Conservation (phyloP, 208 protist genomes). For the Leishmania lainsoni region DNA sequence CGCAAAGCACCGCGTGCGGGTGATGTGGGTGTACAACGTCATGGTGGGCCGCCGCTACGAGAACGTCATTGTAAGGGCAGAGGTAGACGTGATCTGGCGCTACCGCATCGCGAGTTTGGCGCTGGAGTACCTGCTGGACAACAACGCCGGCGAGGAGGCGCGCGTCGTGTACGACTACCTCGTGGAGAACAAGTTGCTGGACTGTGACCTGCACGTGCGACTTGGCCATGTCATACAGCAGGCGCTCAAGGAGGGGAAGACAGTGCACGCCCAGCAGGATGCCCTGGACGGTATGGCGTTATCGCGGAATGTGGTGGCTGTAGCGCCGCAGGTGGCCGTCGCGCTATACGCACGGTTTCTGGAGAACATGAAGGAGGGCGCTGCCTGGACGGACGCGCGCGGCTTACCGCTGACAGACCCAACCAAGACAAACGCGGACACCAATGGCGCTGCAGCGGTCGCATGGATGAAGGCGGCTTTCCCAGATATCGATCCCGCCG, state of each 20-base stretch:
- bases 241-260: slow-evolving; percentile 75
- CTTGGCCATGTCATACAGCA: slow-evolving; percentile 76
- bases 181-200: slow-evolving; percentile 55
- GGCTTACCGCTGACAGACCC: slow-evolving; percentile 29
- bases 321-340: slow-evolving; percentile 76
- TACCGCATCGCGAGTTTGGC: slow-evolving; percentile 77
- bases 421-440: slow-evolving; percentile 8
- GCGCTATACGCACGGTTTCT: slow-evolving; percentile 62
- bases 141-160: slow-evolving; percentile 71
- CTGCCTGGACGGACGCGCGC: slow-evolving; percentile 15
- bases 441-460: slow-evolving; percentile 32
- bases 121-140: slow-evolving; percentile 76
- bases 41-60: slow-evolving; percentile 88
- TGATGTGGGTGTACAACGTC: slow-evolving; percentile 91
- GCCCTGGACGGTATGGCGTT: slow-evolving; percentile 49
- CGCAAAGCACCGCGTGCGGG: slow-evolving; percentile 77
- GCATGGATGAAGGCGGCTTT: slow-evolving; percentile 65
- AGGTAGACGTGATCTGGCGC: slow-evolving; percentile 82
- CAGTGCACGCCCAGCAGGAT: slow-evolving; percentile 36
- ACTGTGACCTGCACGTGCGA: slow-evolving; percentile 82
- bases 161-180: slow-evolving; percentile 76
- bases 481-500: slow-evolving; percentile 64
- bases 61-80: slow-evolving; percentile 80
- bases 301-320: slow-evolving; percentile 50
- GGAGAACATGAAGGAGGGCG: slow-evolving; percentile 23